Evolutionary conservation across 176 grass and related monocot genomes (phyloP).

Genomic region (Musa acuminata): DNA sequence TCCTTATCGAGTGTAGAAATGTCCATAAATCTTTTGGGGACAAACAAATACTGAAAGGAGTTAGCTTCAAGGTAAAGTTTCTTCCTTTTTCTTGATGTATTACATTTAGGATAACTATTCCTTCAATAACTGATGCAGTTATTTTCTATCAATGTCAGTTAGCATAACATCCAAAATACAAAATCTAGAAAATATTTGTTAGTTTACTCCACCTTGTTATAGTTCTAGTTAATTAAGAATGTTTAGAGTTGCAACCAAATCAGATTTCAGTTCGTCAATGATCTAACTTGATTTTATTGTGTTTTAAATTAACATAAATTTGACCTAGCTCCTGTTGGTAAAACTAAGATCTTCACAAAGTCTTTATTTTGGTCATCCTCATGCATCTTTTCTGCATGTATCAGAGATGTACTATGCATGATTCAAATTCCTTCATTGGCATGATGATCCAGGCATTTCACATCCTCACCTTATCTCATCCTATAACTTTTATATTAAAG

Average conservation of each 20-base stretch:
- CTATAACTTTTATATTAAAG: not conserved
- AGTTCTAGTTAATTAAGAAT: not conserved
- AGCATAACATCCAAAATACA: not conserved
- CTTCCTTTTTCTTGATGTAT: not conserved
- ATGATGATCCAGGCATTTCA: not conserved
- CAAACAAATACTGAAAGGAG: conserved; percentile 73
- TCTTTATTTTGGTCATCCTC: not conserved
- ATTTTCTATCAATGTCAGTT: not conserved
- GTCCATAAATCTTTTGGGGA: conserved; percentile 89
- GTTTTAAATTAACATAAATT: no score
- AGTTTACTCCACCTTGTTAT: not conserved
- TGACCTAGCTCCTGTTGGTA: no score
- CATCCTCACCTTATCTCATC: not conserved
- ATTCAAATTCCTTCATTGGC: not conserved
- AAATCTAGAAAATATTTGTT: not conserved
- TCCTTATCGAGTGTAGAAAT: conserved; percentile 89
- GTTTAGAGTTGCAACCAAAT: no score
- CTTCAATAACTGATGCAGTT: not conserved
- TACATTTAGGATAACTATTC: not conserved
- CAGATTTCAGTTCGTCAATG: no score
- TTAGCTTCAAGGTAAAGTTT: conserved; percentile 76
- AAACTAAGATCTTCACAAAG: not conserved
- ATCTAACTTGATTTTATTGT: no score
- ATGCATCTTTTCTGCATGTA: not conserved
- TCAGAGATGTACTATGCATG: not conserved